These are phyloP conservation scores for Papiliotrema terrestris DNA, from an alignment of 1,284 basidiomycete species.

Conservation along the genomic window DNA sequence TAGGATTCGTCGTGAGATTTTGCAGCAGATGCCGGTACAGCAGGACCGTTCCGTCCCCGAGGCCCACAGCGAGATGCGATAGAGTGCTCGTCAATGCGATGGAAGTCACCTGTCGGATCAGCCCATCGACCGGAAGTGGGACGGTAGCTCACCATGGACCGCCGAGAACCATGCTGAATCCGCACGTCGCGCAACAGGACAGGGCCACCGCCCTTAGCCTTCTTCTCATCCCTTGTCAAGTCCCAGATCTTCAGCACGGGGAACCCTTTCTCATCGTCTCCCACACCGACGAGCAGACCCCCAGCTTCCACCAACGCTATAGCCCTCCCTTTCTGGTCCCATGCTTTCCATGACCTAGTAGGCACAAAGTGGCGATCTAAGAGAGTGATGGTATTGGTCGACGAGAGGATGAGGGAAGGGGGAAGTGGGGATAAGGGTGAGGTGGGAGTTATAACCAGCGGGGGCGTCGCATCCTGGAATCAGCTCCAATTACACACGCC, in stretches of 20 bases:
- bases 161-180: constrained; percentile 69
- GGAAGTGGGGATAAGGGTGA: constrained; percentile 34
- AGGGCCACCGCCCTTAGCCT: constrained; percentile 57
- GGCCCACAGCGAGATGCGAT: constrained; percentile 81
- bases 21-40: constrained; percentile 88
- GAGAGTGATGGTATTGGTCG: constrained; percentile 29
- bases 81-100: constrained; percentile 76
- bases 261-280: constrained; percentile 74
- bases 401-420: constrained; percentile 36
- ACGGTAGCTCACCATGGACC: constrained; percentile 65
- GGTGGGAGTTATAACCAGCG: constrained; percentile 34
- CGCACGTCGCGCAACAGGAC: constrained; percentile 70
- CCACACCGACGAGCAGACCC: constrained; percentile 75
- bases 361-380: constrained; percentile 72
- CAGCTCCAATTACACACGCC: neutral
- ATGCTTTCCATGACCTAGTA: constrained; percentile 69
- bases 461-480: constrained; percentile 25
- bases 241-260: constrained; percentile 89
- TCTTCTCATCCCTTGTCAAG: constrained; percentile 69
- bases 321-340: constrained; percentile 55
- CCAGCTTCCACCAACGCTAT: constrained; percentile 62
- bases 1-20: constrained; percentile 62
- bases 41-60: constrained; percentile 91
- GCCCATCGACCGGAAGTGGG: neutral
- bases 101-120: constrained; percentile 62